These are phyloP conservation scores for Wickerhamiella dianesei DNA, from an alignment of 805 yeast species.

Conservation along the genomic window DNA sequence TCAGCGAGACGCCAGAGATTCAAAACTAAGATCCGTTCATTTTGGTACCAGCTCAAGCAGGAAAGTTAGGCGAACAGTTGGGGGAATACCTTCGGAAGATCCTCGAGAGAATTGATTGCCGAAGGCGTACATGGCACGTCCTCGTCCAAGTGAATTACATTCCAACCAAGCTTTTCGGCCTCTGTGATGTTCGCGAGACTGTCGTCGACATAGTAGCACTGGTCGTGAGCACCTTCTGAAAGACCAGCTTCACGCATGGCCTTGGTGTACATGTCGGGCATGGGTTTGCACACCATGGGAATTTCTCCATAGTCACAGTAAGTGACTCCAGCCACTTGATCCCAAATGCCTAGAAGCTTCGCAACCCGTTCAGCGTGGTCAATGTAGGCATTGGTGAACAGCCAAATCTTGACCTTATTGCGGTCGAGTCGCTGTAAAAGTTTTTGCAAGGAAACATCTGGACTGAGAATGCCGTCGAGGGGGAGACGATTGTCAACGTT, in stretches of 20 bases:
- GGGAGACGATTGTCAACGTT: constrained; percentile 90
- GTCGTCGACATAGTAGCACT: constrained; percentile 77
- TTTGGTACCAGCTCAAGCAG: neutral
- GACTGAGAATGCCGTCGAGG: constrained; percentile 58
- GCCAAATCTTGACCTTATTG: constrained; percentile 67
- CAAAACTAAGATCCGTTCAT: neutral
- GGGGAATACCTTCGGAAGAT: constrained; percentile 38
- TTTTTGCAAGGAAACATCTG: constrained; percentile 28
- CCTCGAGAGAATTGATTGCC: constrained; percentile 45
- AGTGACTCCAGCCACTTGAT: constrained; percentile 84
- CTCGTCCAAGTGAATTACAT: constrained; percentile 64
- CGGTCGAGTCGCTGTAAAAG: constrained; percentile 26
- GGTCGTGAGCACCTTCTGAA: constrained; percentile 23
- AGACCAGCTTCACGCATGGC: constrained; percentile 49
- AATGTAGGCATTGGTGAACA: constrained; percentile 87
- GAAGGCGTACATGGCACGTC: constrained; percentile 33
- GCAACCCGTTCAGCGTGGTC: constrained; percentile 78
- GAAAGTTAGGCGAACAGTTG: constrained; percentile 31
- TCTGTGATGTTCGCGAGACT: constrained; percentile 66
- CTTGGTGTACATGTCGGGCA: constrained; percentile 47
- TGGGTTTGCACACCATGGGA: constrained; percentile 80
- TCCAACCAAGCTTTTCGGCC: constrained; percentile 61
- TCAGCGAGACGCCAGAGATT: neutral
- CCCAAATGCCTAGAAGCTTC: constrained; percentile 74
- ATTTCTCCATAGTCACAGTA: constrained; percentile 66